These are phyloP conservation scores for Pleomassaria siparia DNA, from an alignment of 2,329 filamentous ascomycete genomes.

Conservation along the genomic window DNA sequence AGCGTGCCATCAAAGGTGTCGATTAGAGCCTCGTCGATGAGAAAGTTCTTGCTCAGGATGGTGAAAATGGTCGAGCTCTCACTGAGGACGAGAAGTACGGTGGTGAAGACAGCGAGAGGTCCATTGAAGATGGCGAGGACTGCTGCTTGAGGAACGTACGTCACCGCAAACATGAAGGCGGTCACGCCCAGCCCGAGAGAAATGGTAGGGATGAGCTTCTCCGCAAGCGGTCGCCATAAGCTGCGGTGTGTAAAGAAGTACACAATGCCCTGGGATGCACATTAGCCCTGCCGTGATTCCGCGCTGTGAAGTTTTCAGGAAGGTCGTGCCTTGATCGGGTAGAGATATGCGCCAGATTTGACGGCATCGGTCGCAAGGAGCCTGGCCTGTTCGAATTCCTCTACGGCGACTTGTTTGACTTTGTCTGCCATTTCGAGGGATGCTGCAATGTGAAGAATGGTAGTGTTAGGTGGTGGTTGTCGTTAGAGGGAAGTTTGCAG, in stretches of 20 bases:
- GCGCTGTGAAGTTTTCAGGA: not conserved
- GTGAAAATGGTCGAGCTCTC: constrained; percentile 54
- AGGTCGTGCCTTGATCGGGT: constrained; percentile 67
- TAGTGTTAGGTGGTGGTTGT: not conserved
- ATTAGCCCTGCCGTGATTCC: constrained; percentile 8
- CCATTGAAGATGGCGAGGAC: constrained; percentile 83
- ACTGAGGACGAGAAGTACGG: constrained; percentile 62
- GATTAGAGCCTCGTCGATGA: constrained; percentile 79
- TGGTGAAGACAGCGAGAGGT: constrained; percentile 70
- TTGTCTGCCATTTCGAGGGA: constrained; percentile 45
- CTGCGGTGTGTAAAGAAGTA: constrained; percentile 61
- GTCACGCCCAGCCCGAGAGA: constrained; percentile 73
- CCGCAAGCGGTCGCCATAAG: constrained; percentile 61
- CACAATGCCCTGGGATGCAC: constrained; percentile 55
- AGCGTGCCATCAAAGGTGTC: constrained; percentile 84
- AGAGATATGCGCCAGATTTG: constrained; percentile 77
- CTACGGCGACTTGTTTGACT: constrained; percentile 60
- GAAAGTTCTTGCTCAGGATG: constrained; percentile 66
- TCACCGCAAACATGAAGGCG: constrained; percentile 80
- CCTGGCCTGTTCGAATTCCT: constrained; percentile 71
- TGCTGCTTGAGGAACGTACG: constrained; percentile 82
- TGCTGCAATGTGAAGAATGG: not conserved
- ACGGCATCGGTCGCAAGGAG: constrained; percentile 67
- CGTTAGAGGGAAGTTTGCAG: not conserved
- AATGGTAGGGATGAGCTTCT: constrained; percentile 63